Percentiles rank a stretch among this genome's conserved stretches.
These are phyloP conservation scores for Pestalotiopsis sp. DNA, from an alignment of 2,329 filamentous ascomycete species.

Conservation along the genomic window DNA sequence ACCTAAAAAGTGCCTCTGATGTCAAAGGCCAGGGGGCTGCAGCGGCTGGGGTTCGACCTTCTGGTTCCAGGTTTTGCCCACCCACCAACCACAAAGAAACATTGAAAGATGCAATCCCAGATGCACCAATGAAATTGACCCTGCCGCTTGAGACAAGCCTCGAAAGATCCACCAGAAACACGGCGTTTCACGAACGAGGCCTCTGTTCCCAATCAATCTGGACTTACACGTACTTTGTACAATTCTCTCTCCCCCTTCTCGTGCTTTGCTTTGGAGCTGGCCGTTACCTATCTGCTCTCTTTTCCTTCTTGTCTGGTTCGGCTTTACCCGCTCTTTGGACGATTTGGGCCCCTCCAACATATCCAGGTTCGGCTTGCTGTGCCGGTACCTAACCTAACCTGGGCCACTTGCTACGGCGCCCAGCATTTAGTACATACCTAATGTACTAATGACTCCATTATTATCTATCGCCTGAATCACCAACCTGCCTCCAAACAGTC, in stretches of 20 bases:
- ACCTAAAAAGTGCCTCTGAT: slow-evolving; percentile 12
- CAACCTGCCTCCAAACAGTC: not conserved
- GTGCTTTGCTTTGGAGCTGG: not conserved
- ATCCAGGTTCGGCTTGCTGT: slow-evolving; percentile 1
- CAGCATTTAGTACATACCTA: not conserved
- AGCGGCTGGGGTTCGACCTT: not conserved
- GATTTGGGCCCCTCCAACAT: not conserved
- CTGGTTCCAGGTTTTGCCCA: slow-evolving; percentile 13
- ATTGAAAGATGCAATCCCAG: not conserved
- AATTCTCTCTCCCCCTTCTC: not conserved
- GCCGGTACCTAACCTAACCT: not conserved
- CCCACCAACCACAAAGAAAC: not conserved
- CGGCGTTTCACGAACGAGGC: slow-evolving; percentile 5
- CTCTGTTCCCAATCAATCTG: slow-evolving; percentile 5
- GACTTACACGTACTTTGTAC: no score
- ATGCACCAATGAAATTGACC: slow-evolving; percentile 7
- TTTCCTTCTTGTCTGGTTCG: slow-evolving; percentile 1
- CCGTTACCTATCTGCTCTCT: not conserved
- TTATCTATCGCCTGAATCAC: not conserved
- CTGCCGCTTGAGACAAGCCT: not conserved
- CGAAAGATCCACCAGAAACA: not conserved
- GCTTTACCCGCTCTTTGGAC: slow-evolving; percentile 3
- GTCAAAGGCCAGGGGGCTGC: slow-evolving; percentile 1
- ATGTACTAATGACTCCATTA: not conserved
- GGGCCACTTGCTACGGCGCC: not conserved